phyloP scores from a whole-genome alignment of 768 basidiomycete species.

The Macrocybe gigantea region DNA sequence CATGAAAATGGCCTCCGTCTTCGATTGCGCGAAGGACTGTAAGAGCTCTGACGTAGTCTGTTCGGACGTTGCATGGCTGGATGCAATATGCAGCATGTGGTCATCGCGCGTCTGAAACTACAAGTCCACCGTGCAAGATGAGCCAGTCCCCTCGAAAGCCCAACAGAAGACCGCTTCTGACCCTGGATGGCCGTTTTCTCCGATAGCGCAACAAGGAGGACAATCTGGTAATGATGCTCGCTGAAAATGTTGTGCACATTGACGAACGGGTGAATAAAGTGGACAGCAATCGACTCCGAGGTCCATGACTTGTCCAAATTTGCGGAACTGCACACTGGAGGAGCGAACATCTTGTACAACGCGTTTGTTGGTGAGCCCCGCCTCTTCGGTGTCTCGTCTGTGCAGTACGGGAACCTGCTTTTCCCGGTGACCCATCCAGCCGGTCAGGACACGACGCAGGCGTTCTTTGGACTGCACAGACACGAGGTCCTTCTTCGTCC shows the following conservation, averaged over 20 bases:
- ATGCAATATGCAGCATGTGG: too few relatives aligned
- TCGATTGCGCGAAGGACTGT: too few relatives aligned
- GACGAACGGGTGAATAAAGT: slow-evolving; percentile 33
- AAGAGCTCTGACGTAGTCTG: too few relatives aligned
- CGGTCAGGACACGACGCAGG: slow-evolving; percentile 70
- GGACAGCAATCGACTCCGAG: slow-evolving; percentile 77
- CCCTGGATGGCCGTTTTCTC: slow-evolving; percentile 1
- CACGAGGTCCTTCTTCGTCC: slow-evolving; percentile 73
- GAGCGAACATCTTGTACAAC: slow-evolving; percentile 66
- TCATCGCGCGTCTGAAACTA: too few relatives aligned
- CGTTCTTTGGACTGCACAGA: slow-evolving; percentile 83
- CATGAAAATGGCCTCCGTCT: too few relatives aligned
- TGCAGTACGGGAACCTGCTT: not conserved
- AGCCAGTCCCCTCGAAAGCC: slow-evolving; percentile 3
- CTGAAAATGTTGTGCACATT: not conserved
- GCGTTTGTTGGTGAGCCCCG: slow-evolving; percentile 52
- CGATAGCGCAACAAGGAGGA: slow-evolving; percentile 81
- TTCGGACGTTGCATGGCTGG: too few relatives aligned
- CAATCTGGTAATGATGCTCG: slow-evolving; percentile 52
- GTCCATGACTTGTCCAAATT: slow-evolving; percentile 83
- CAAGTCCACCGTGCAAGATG: slow-evolving; percentile 33
- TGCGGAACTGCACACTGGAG: slow-evolving; percentile 79
- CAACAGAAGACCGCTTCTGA: too few relatives aligned
- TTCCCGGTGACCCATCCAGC: slow-evolving; percentile 27
- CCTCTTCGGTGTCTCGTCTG: not conserved